These are phyloP conservation scores for Xylariomycetidae sp. DNA, from an alignment of 2,329 filamentous ascomycete genomes.

Conservation along the genomic window DNA sequence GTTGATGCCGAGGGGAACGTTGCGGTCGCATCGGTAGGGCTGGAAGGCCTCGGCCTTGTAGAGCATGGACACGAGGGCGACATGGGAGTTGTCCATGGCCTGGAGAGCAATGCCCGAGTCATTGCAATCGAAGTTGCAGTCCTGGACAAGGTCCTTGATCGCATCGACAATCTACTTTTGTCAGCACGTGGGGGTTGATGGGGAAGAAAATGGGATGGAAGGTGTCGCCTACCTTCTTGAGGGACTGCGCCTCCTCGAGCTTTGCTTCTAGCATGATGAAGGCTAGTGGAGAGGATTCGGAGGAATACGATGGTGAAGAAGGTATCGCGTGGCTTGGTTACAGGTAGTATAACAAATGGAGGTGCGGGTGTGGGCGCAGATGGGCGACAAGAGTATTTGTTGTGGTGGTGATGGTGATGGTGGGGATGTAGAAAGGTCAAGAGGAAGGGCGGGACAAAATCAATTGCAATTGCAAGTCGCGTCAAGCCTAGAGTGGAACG, in stretches of 20 bases:
- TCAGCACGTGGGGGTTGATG: no score
- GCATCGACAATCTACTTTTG: constrained; percentile 80
- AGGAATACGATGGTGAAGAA: no score
- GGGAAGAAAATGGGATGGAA: background rate
- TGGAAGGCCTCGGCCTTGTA: constrained; percentile 93
- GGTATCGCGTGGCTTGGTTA: no score
- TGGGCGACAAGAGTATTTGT: no score
- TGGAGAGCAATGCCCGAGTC: constrained; percentile 97
- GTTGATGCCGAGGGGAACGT: constrained; percentile 97
- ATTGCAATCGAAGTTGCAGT: constrained; percentile 99
- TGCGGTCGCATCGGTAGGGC: constrained; percentile 96
- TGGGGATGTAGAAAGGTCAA: no score
- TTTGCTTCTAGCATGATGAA: constrained; percentile 88
- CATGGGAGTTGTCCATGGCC: constrained; percentile 99
- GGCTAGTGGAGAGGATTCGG: no score
- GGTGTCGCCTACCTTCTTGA: constrained; percentile 74
- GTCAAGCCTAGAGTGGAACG: no score
- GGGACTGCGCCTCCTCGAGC: constrained; percentile 84
- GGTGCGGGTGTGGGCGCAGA: no score
- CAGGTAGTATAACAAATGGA: no score
- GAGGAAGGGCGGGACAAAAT: no score
- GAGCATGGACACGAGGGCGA: constrained; percentile 98
- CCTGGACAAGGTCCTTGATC: constrained; percentile 98
- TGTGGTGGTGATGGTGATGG: no score
- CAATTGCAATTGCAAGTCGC: no score